These are phyloP conservation scores for Umbelopsis sp. DNA, from an alignment of 192 early-diverging fungal species.

Conservation along the genomic window DNA sequence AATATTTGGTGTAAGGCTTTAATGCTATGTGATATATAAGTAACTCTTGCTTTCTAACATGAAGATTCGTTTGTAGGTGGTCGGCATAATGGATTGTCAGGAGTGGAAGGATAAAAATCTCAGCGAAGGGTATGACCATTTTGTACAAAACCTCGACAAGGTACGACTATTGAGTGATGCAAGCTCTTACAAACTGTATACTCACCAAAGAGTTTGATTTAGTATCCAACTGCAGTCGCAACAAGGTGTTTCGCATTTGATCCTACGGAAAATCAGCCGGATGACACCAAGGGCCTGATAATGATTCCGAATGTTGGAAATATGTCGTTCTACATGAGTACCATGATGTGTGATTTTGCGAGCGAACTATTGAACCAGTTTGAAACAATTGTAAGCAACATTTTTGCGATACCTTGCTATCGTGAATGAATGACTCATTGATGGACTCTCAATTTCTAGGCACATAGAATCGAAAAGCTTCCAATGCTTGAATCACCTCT, in stretches of 20 bases:
- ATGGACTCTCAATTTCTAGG: conserved; percentile 4
- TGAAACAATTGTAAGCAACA: conserved; percentile 55
- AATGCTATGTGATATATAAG: background rate
- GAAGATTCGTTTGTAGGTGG: conserved; percentile 51
- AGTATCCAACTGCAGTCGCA: conserved; percentile 74
- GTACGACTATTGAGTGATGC: conserved; percentile 38
- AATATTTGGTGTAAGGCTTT: conserved; percentile 64
- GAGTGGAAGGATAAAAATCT: conserved; percentile 62
- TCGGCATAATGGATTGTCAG: conserved; percentile 81
- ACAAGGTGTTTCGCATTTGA: conserved; percentile 82
- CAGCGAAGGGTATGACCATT: conserved; percentile 59
- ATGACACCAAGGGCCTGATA: conserved; percentile 73
- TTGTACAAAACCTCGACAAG: conserved; percentile 58
- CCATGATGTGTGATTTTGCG: conserved; percentile 81
- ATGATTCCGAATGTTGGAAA: conserved; percentile 84
- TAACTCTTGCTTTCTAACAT: background rate
- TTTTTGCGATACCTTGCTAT: background rate
- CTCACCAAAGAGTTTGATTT: background rate
- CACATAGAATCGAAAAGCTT: conserved; percentile 26
- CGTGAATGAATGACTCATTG: background rate
- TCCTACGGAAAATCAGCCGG: conserved; percentile 70
- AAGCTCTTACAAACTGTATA: background rate
- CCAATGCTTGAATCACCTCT: conserved; percentile 28
- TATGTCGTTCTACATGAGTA: conserved; percentile 72
- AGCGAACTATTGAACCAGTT: conserved; percentile 70